Percentiles rank a stretch among this genome's conserved stretches.
These are phyloP conservation scores for Linum trigynum DNA, from an alignment of 345 rosid genomes.

Conservation along the genomic window DNA sequence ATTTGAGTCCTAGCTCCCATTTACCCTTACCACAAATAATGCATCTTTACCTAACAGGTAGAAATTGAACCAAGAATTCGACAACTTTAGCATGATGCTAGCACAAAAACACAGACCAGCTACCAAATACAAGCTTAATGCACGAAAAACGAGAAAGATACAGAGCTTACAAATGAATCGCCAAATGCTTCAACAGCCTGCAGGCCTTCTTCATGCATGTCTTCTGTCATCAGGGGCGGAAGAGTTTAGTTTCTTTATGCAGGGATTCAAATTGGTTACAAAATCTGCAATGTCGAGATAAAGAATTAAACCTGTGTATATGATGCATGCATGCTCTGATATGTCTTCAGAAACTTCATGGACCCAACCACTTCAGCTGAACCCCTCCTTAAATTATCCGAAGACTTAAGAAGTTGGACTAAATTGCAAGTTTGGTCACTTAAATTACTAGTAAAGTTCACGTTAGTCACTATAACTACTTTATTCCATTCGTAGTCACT, in stretches of 20 bases:
- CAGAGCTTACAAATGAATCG: conserved; percentile 63
- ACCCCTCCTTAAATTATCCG: conserved; percentile 53
- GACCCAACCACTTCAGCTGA: conserved; percentile 80
- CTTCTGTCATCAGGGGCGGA: conserved; percentile 94
- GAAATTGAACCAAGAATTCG: too few species aligned
- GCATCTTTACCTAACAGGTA: too few species aligned
- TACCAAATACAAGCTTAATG: not conserved
- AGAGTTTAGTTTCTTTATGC: not conserved
- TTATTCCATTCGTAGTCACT: too few species aligned
- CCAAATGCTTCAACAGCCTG: conserved; percentile 80
- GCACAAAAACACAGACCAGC: not conserved
- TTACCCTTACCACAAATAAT: too few species aligned
- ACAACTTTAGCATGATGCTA: not conserved
- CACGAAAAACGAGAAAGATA: not conserved
- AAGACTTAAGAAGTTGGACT: conserved; percentile 28
- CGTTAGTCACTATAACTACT: too few species aligned
- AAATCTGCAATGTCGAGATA: not conserved
- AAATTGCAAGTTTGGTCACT: too few species aligned
- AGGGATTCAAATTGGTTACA: not conserved
- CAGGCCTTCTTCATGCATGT: conserved; percentile 97
- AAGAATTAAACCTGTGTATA: conserved; percentile 60
- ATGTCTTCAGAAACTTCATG: conserved; percentile 76
- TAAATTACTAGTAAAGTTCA: too few species aligned
- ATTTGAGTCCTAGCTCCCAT: not conserved
- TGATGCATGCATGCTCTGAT: conserved; percentile 80